Conservation (phyloP, 768 basidiomycete species). For the Amanita jacksonii region DNA sequence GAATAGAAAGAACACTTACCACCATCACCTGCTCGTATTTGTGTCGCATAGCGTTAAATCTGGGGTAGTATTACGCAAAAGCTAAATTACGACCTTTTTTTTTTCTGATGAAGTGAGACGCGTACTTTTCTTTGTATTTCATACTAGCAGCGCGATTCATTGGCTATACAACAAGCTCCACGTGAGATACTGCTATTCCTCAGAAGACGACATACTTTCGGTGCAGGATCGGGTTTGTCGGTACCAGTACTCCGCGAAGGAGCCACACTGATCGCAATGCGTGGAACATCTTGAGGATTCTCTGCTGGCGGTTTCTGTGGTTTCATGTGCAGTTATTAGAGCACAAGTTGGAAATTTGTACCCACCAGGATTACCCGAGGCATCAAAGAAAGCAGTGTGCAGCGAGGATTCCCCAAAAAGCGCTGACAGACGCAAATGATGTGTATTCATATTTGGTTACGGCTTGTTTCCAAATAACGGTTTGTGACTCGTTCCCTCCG, state of each 20-base stretch:
- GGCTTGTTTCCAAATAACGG: too few relatives aligned
- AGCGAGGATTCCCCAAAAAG: too few relatives aligned
- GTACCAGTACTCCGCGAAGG: conserved; percentile 3
- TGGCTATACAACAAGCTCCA: neutral
- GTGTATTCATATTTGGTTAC: too few relatives aligned
- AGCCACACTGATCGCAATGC: neutral
- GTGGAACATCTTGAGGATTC: conserved; percentile 3
- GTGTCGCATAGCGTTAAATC: conserved; percentile 36
- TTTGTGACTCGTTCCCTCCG: too few relatives aligned
- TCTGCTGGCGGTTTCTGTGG: conserved; percentile 5
- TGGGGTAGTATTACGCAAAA: conserved; percentile 13
- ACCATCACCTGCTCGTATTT: conserved; percentile 34
- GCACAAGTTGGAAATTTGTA: neutral
- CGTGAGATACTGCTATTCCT: neutral
- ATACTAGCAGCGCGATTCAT: neutral
- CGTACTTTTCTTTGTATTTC: conserved; percentile 24
- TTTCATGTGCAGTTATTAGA: neutral
- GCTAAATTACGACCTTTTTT: too few relatives aligned
- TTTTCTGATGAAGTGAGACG: neutral
- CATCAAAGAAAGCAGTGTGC: too few relatives aligned
- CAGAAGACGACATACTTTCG: neutral
- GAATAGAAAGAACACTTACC: conserved; percentile 20
- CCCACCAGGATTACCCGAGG: conserved; percentile 8
- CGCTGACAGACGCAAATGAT: too few relatives aligned
- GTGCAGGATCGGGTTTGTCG: neutral